phyloP scores from a whole-genome alignment of 768 basidiomycete species.

The Leccinum broughii region DNA sequence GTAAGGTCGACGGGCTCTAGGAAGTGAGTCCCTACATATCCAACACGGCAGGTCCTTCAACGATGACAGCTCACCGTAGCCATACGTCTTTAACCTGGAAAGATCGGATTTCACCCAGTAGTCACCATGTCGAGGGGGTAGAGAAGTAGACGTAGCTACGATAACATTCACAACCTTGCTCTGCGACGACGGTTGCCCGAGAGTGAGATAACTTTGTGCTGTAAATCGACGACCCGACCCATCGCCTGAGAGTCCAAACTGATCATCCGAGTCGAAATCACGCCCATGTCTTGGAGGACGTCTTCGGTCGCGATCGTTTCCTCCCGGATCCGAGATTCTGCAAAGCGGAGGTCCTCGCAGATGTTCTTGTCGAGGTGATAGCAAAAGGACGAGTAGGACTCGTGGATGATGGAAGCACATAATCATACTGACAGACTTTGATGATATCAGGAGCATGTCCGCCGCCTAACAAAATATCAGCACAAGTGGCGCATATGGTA shows the following conservation, averaged over 20 bases:
- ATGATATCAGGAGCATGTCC: slow-evolving; percentile 99
- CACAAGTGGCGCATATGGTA: background rate
- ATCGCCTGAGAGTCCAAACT: slow-evolving; percentile 97
- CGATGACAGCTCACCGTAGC: no score
- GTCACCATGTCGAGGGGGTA: no score
- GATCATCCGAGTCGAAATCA: slow-evolving; percentile 83
- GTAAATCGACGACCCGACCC: slow-evolving; percentile 87
- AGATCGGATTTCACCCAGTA: no score
- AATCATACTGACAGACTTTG: slow-evolving; percentile 86
- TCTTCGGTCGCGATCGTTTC: slow-evolving; percentile 99
- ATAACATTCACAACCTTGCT: no score
- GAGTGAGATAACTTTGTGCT: no score
- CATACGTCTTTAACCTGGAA: no score
- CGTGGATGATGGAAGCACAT: slow-evolving; percentile 94
- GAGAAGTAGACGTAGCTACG: no score
- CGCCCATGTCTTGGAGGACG: slow-evolving; percentile 87
- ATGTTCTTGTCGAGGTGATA: slow-evolving; percentile 86
- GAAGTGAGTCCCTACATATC: no score
- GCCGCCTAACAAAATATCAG: slow-evolving; percentile 52
- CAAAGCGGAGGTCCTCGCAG: slow-evolving; percentile 92
- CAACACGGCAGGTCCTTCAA: no score
- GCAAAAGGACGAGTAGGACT: slow-evolving; percentile 95
- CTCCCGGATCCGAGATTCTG: slow-evolving; percentile 93
- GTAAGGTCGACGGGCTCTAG: no score
- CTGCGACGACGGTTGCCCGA: no score